Percentiles rank a stretch among this genome's conserved stretches.
phyloP scores from a whole-genome alignment of 768 basidiomycete species.

The Tubosaeta sp. region DNA sequence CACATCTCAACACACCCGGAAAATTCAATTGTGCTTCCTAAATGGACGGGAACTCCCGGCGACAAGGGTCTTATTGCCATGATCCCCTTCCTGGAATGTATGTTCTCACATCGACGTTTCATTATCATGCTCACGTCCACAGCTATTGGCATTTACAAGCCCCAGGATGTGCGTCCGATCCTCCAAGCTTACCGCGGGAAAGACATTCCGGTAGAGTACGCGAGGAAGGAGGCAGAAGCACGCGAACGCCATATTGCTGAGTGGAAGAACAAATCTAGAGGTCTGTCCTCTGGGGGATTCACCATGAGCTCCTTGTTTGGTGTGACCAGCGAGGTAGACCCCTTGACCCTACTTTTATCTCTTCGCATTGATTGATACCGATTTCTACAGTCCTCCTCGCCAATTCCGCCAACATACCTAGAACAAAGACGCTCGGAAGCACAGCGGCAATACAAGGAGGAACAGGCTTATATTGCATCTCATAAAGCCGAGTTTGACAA shows the following conservation, averaged over 20 bases:
- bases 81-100: constrained; percentile 96
- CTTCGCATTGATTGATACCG: neutral
- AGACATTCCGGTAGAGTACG: constrained; percentile 86
- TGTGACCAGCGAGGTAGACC: constrained; percentile 27
- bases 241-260: constrained; percentile 76
- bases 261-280: constrained; percentile 56
- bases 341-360: neutral
- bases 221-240: constrained; percentile 78
- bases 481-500: constrained; percentile 50
- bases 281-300: constrained; percentile 36
- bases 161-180: constrained; percentile 83
- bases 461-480: constrained; percentile 47
- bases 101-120: constrained; percentile 14
- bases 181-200: constrained; percentile 82
- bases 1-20: constrained; percentile 80
- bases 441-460: constrained; percentile 48
- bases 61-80: constrained; percentile 80
- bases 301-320: constrained; percentile 46
- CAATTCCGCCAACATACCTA: constrained; percentile 46
- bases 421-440: constrained; percentile 50
- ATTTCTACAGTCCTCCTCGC: constrained; percentile 21
- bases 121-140: neutral
- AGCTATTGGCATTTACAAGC: constrained; percentile 93
- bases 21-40: constrained; percentile 78
- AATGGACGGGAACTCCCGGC: constrained; percentile 80